phyloP scores from a whole-genome alignment of 768 basidiomycete genomes.

The Tricholoma terreum region DNA sequence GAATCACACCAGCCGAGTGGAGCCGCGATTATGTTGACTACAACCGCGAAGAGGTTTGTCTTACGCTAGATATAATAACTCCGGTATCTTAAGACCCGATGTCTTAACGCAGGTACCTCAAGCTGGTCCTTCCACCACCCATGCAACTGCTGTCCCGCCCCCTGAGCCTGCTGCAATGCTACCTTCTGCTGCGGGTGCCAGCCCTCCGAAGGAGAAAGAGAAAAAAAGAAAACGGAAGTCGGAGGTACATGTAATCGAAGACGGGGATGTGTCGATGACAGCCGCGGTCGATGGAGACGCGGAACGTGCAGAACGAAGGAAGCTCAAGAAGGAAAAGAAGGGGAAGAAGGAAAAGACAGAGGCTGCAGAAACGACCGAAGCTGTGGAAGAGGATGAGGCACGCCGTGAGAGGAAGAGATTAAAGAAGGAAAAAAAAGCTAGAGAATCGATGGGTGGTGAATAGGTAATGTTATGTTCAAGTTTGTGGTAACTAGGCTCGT shows the following conservation, averaged over 20 bases:
- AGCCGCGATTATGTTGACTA: slow-evolving; percentile 93
- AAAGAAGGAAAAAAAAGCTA: slow-evolving; percentile 67
- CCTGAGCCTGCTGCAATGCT: slow-evolving; percentile 17
- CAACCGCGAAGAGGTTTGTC: slow-evolving; percentile 53
- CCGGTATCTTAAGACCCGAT: slow-evolving; percentile 12
- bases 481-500: slow-evolving; percentile 1
- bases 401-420: slow-evolving; percentile 59
- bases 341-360: slow-evolving; percentile 68
- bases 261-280: slow-evolving; percentile 23
- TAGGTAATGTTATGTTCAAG: slow-evolving; percentile 8
- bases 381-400: slow-evolving; percentile 57
- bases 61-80: slow-evolving; percentile 4
- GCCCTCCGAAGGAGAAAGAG: slow-evolving; percentile 55
- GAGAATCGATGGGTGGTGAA: slow-evolving; percentile 40
- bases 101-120: slow-evolving; percentile 24
- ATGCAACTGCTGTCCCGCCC: slow-evolving; percentile 18
- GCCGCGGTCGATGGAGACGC: slow-evolving; percentile 43
- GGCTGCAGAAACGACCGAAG: slow-evolving; percentile 41
- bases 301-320: slow-evolving; percentile 56
- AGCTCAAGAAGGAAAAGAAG: slow-evolving; percentile 64
- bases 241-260: slow-evolving; percentile 38
- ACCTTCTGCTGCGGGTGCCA: slow-evolving; percentile 22
- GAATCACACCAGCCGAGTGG: slow-evolving; percentile 89
- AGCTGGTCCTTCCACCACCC: slow-evolving; percentile 32
- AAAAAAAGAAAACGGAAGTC: slow-evolving; percentile 87